Base-by-base conservation (phyloP, 73 alveolate genomes). In the Urostyla sp. region DNA sequence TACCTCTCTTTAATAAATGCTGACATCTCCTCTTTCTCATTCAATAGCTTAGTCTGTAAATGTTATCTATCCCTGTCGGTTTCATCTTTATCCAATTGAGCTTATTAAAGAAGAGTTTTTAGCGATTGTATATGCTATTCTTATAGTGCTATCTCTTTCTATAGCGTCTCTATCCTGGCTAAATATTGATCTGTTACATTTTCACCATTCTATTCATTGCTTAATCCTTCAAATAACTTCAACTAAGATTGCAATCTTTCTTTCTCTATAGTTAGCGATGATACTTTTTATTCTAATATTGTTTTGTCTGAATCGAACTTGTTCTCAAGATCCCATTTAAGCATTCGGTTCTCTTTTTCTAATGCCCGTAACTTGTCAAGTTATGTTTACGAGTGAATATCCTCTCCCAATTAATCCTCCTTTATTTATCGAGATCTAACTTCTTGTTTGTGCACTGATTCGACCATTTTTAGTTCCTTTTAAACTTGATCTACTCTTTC, bases 251-350 rank as follows among this genome's bases (percentile, higher is more conserved):
- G 72, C 1, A 69, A 35, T 27, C 34, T 69, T 26, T 69, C 72
- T 10, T 69, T 69, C 38, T 69, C 83, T 49, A 67, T 45, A 5
- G 49, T 18, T 2, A 69, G 56, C 27, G 44, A 67, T 24, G 3
- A 11, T 30, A 69, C 36, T 24, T 48, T 49, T 7, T 30, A 11
- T 37, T 69, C 24, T 7, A 69, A 46, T 16, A 48, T 44, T 24
- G 69, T 54, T 23, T 69, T 69, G 48, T 69, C 83, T 34, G 40
- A 34, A 28, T 69, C 83, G 55, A 69, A 69, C 45, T 48, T 69
- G 32, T 69, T 69, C 55, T 69, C 83, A 18, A 69, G 38, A 24
- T 69, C 83, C 69, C 7, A 3, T 28, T 35, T 69, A 7, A 69
- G 60, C 15, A 69, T 45, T 3, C 55, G 20, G 54, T 69, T 69